Percentiles rank a stretch among this genome's conserved stretches.
These are phyloP conservation scores for Elongisporangium anandrum DNA, from an alignment of 352 stramenopile species.

Conservation along the genomic window DNA sequence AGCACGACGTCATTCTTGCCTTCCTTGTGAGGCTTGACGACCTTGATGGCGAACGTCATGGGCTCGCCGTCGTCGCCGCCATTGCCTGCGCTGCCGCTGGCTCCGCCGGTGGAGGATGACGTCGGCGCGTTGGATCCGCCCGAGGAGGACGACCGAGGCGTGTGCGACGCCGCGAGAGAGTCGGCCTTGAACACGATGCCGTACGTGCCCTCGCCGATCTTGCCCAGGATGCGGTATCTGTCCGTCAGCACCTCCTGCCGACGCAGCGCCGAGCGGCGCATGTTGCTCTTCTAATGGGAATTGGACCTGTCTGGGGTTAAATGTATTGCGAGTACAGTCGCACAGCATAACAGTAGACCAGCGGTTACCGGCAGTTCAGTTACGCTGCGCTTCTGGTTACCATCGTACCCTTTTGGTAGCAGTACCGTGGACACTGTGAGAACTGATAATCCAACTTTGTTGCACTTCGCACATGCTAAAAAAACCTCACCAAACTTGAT, in stretches of 20 bases:
- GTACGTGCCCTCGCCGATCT: conserved; percentile 89
- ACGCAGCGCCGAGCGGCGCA: conserved; percentile 58
- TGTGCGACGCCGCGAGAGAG: conserved; percentile 17
- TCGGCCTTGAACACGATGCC: conserved; percentile 89
- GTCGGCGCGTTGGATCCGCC: conserved; percentile 12
- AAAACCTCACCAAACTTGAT: not conserved
- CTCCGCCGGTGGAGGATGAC: conserved; percentile 3
- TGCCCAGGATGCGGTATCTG: conserved; percentile 82
- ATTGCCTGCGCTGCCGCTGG: conserved; percentile 7
- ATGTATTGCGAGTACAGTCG: not conserved
- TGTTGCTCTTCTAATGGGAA: conserved; percentile 8
- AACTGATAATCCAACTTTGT: not conserved
- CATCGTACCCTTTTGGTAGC: not conserved
- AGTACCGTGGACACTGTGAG: not conserved
- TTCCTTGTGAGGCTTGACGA: conserved; percentile 89
- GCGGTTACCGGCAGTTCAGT: not conserved
- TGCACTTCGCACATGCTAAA: not conserved
- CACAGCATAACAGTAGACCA: not conserved
- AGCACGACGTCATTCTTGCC: conserved; percentile 88
- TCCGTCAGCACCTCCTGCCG: conserved; percentile 71
- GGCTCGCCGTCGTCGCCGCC: conserved; percentile 61
- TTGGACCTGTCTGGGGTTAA: not conserved
- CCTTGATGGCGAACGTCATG: conserved; percentile 84
- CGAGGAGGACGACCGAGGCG: conserved; percentile 30
- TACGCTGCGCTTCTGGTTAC: not conserved